phyloP scores from a whole-genome alignment of 306 rosid species.

The Fragaria nilgerrensis region DNA sequence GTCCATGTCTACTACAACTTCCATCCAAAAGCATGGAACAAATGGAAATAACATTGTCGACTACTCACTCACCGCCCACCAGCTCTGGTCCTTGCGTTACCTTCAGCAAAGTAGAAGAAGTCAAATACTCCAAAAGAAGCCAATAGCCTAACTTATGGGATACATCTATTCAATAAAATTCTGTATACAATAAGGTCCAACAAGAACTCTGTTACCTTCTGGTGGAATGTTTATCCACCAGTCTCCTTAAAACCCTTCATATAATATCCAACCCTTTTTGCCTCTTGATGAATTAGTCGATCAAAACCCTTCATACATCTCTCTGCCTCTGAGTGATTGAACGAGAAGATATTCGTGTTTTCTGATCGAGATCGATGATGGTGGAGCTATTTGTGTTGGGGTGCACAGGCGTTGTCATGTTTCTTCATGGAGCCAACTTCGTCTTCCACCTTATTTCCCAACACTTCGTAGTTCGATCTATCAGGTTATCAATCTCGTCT shows the following conservation, averaged over 20 bases:
- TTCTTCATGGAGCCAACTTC: constrained; percentile 48
- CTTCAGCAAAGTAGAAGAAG: not conserved
- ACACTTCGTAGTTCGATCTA: constrained; percentile 37
- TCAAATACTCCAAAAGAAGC: not conserved
- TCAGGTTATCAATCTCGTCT: constrained; percentile 30
- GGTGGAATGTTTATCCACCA: constrained; percentile 6
- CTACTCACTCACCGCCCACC: constrained; percentile 3
- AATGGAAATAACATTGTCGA: not conserved
- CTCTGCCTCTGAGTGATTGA: not conserved
- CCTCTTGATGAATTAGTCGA: not conserved
- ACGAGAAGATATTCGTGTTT: not conserved
- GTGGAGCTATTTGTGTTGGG: constrained; percentile 42
- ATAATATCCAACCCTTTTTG: not conserved
- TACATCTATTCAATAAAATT: not conserved
- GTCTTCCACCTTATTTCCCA: constrained; percentile 36
- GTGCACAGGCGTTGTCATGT: constrained; percentile 40
- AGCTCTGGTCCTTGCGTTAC: not conserved
- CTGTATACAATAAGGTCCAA: not conserved
- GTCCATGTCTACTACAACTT: not conserved
- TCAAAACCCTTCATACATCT: not conserved
- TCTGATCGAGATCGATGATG: constrained; percentile 17
- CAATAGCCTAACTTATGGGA: not conserved
- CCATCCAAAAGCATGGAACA: not conserved
- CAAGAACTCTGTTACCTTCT: not conserved
- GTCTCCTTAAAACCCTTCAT: not conserved